Evolutionary conservation across 1,284 basidiomycete species (phyloP), one percentile per base, ranked within the genome.

Genomic region (Trametes polyzona): DNA sequence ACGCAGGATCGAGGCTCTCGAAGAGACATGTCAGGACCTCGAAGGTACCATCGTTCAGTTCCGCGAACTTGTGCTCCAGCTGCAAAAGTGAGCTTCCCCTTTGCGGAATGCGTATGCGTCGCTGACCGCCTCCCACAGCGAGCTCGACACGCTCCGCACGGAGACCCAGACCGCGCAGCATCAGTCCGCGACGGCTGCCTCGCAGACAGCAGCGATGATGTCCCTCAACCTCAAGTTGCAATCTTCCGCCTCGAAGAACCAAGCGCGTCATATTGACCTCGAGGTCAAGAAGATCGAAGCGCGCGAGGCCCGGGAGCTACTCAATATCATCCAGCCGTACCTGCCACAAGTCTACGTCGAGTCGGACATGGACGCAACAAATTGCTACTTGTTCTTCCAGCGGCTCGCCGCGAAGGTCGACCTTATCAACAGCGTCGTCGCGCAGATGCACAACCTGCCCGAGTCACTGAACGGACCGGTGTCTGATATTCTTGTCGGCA

Each of bases 161-260:
- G 88, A 93, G 69, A 93, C 94, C 14, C 90, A 93, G 67, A 88
- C 85, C 0, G 92, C 92, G 4, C 90, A 93, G 65, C 81, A 83
- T 44, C 90, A 95, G 69, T 91, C 91, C 7, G 89, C 88, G 4
- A 84, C 83, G 14, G 79, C 90, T 63, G 79, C 84, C 55, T 83
- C 90, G 37, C 85, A 95, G 77, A 83, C 89, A 43, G 82, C 94
- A 53, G 84, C 90, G 58, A 88, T 97, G 77, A 87, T 97, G 80
- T 94, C 93, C 50, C 78, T 96, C 56, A 97, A 97, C 70, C 81
- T 96, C 71, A 96, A 93, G 71, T 81, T 98, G 3, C 95, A 98
- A 71, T 92, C 90, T 0, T 84, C 92, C 1, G 93, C 91, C 0
- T 83, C 87, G 33, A 97, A 96, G 81, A 91, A 92, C 61, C 95